Percentiles rank a stretch among this genome's conserved stretches.
Evolutionary conservation across 106 monocot species (phyloP).

Genomic region (Ottelia alismoides): DNA sequence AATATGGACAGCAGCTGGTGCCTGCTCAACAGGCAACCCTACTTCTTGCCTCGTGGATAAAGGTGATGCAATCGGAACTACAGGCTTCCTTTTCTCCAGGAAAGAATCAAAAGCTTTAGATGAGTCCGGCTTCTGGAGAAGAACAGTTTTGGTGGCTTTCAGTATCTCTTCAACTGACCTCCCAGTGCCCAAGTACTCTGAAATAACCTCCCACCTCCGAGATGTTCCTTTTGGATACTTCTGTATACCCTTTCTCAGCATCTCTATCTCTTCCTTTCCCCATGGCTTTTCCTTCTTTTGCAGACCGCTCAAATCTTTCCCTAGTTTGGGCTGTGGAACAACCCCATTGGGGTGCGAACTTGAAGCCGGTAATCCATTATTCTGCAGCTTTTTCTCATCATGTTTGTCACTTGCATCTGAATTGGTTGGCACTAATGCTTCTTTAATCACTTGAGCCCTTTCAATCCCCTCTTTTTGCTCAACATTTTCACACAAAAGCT

Average conservation of each 20-base stretch:
- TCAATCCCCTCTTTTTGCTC: constrained; percentile 34
- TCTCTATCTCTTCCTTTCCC: constrained; percentile 78
- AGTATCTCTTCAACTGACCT: constrained; percentile 89
- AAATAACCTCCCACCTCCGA: constrained; percentile 83
- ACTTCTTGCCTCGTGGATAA: constrained; percentile 53
- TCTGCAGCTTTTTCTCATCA: constrained; percentile 6
- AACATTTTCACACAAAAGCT: constrained; percentile 49
- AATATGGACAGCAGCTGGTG: too few species aligned
- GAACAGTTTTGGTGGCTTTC: constrained; percentile 88
- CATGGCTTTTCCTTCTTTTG: constrained; percentile 84
- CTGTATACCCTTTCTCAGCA: constrained; percentile 70
- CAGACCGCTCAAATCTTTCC: constrained; percentile 6
- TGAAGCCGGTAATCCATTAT: constrained; percentile 7
- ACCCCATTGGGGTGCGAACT: constrained; percentile 4
- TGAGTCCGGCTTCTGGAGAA: constrained; percentile 83
- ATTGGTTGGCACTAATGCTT: constrained; percentile 11
- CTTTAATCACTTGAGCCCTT: constrained; percentile 32
- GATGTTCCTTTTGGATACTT: constrained; percentile 90
- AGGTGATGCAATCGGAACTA: constrained; percentile 53
- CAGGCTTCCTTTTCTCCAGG: constrained; percentile 81
- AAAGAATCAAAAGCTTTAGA: constrained; percentile 85
- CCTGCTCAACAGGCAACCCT: constrained; percentile 32
- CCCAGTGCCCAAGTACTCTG: constrained; percentile 84
- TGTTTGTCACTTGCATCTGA: constrained; percentile 4
- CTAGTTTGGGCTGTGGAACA: constrained; percentile 5